A percentile compares a stretch with the other conserved stretches of the same genome.
Evolutionary conservation across 2,329 filamentous ascomycete genomes (phyloP).

Genomic region (Talaromyces sp.): DNA sequence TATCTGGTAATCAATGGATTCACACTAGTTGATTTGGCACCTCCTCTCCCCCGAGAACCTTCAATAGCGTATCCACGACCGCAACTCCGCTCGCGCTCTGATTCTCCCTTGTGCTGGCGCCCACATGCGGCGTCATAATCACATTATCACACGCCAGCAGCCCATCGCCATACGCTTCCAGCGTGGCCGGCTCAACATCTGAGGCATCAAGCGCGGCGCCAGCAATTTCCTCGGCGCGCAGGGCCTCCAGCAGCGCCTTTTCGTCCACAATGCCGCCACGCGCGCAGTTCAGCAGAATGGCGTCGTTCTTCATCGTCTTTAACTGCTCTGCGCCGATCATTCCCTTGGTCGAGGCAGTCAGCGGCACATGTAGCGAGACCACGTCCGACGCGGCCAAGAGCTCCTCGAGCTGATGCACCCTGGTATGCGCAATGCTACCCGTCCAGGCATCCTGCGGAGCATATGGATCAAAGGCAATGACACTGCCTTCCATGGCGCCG

Average conservation of each 20-base stretch:
- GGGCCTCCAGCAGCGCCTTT: conserved; percentile 20
- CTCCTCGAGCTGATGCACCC: conserved; percentile 18
- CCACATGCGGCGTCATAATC: conserved; percentile 39
- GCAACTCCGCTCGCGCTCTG: conserved; percentile 16
- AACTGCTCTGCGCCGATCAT: conserved; percentile 26
- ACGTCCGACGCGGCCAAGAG: conserved; percentile 28
- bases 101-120: conserved; percentile 36
- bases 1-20: background rate
- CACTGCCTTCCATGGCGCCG: conserved; percentile 21
- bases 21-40: background rate
- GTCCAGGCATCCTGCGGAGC: conserved; percentile 22
- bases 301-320: conserved; percentile 26
- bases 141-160: conserved; percentile 23
- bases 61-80: conserved; percentile 22
- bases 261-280: conserved; percentile 34
- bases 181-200: conserved; percentile 29
- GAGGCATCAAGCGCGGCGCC: conserved; percentile 33
- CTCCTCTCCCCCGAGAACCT: conserved; percentile 17
- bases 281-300: conserved; percentile 33
- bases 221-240: conserved; percentile 25
- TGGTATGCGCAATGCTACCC: background rate
- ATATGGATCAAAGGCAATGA: conserved; percentile 30
- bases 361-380: conserved; percentile 29
- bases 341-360: conserved; percentile 21
- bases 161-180: conserved; percentile 22